Conservation (phyloP, 345 rosid species). For the Brassica nigra region DNA sequence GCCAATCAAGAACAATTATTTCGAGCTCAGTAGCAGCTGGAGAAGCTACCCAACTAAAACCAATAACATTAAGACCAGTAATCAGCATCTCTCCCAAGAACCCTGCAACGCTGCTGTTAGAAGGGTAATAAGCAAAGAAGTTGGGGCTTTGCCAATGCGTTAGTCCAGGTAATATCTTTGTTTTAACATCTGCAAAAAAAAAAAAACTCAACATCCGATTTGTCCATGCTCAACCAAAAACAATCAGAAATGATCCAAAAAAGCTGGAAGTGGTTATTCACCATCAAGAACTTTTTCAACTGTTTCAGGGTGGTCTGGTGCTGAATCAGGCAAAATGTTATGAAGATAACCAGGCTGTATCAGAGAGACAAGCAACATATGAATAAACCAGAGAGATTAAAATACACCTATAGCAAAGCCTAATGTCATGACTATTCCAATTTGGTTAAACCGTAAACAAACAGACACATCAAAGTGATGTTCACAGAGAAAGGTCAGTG, state of each 20-base stretch:
- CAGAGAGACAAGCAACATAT: conserved; percentile 4
- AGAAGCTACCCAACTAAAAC: background rate
- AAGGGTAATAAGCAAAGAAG: conserved; percentile 40
- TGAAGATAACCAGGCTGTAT: conserved; percentile 61
- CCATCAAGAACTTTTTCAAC: conserved; percentile 80
- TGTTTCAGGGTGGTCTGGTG: conserved; percentile 69
- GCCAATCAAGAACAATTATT: background rate
- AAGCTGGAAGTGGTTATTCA: conserved; percentile 23
- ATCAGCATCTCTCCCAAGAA: background rate
- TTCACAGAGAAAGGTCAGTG: background rate
- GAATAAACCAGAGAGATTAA: background rate
- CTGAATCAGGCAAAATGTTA: conserved; percentile 62
- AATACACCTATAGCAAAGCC: background rate
- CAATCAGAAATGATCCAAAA: background rate
- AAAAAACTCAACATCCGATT: background rate
- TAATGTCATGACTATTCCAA: background rate
- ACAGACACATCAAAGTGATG: background rate
- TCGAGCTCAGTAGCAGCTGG: background rate
- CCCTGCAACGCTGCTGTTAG: background rate
- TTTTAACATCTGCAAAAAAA: conserved; percentile 57
- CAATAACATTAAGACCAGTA: background rate
- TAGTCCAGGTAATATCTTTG: conserved; percentile 76
- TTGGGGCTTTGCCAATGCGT: conserved; percentile 94
- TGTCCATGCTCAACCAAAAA: background rate
- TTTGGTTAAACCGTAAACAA: background rate